Conservation (phyloP, 2,329 filamentous ascomycete species). For the Myriosclerotinia curreyana region DNA sequence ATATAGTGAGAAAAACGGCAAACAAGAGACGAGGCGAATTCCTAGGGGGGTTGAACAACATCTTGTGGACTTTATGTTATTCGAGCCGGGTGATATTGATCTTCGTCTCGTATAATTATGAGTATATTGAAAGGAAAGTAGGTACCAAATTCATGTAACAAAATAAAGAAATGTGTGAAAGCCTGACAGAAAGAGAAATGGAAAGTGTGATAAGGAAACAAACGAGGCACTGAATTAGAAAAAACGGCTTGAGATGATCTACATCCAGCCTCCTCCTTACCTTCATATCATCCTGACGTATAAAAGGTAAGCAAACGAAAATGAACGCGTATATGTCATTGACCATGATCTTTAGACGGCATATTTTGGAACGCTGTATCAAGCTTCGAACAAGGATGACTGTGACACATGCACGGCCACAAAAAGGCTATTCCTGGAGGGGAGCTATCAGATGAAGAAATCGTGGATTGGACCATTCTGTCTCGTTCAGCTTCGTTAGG, state of each 20-base stretch:
- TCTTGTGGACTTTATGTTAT: background rate
- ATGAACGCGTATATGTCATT: conserved; percentile 4
- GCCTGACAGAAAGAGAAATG: background rate
- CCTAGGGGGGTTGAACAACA: conserved; percentile 12
- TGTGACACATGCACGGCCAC: conserved; percentile 10
- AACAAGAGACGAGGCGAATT: conserved; percentile 10
- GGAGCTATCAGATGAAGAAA: background rate
- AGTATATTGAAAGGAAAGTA: background rate
- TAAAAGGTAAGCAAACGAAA: background rate
- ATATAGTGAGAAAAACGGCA: background rate
- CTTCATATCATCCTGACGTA: background rate
- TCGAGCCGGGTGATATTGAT: background rate
- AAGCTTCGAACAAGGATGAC: background rate
- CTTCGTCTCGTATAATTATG: background rate
- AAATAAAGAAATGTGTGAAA: background rate
- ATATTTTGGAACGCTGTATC: background rate
- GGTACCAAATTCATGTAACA: background rate
- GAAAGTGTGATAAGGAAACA: too few relatives aligned
- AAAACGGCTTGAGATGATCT: background rate
- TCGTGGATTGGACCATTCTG: background rate
- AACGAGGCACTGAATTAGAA: background rate
- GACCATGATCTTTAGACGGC: background rate
- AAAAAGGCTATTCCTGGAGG: background rate
- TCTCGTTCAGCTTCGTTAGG: background rate
- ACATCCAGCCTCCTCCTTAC: background rate